A percentile compares a stretch with the other conserved stretches of the same genome.
phyloP scores from a whole-genome alignment of 2,329 filamentous ascomycete genomes.

The Neurospora sp. region DNA sequence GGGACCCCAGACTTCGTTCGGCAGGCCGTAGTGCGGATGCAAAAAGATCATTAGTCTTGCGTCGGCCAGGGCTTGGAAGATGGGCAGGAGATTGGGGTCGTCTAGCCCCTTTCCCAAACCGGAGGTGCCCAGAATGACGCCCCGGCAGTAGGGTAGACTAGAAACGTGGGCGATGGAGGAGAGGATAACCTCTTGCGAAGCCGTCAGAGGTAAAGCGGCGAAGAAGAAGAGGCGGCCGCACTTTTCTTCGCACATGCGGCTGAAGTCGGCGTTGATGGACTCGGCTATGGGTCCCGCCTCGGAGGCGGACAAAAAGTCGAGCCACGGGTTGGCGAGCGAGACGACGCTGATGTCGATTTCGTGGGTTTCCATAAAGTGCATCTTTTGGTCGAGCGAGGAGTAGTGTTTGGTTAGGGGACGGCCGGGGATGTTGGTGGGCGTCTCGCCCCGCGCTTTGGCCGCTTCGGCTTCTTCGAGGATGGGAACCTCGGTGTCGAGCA shows the following conservation, averaged over 20 bases:
- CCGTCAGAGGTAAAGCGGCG: slow-evolving; percentile 69
- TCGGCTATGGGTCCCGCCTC: slow-evolving; percentile 55
- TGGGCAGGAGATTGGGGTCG: slow-evolving; percentile 60
- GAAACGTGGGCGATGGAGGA: slow-evolving; percentile 55
- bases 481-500: slow-evolving; percentile 33
- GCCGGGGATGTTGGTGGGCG: slow-evolving; percentile 53
- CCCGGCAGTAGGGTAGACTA: slow-evolving; percentile 58
- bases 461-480: slow-evolving; percentile 26
- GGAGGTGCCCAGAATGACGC: slow-evolving; percentile 81
- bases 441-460: slow-evolving; percentile 25
- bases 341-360: slow-evolving; percentile 75
- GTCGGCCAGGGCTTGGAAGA: slow-evolving; percentile 61
- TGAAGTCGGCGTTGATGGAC: slow-evolving; percentile 69
- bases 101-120: slow-evolving; percentile 75
- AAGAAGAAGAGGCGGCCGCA: slow-evolving; percentile 72
- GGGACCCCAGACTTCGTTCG: slow-evolving; percentile 68
- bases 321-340: slow-evolving; percentile 87
- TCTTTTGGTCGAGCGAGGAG: slow-evolving; percentile 68
- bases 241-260: slow-evolving; percentile 56
- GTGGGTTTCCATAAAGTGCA: slow-evolving; percentile 82
- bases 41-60: slow-evolving; percentile 64
- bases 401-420: slow-evolving; percentile 78
- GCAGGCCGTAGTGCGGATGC: slow-evolving; percentile 87
- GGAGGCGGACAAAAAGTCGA: slow-evolving; percentile 63
- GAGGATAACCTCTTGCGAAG: slow-evolving; percentile 50